Evolutionary conservation across 805 yeast species (phyloP).

Genomic region (Diddensiella santjacobensis): DNA sequence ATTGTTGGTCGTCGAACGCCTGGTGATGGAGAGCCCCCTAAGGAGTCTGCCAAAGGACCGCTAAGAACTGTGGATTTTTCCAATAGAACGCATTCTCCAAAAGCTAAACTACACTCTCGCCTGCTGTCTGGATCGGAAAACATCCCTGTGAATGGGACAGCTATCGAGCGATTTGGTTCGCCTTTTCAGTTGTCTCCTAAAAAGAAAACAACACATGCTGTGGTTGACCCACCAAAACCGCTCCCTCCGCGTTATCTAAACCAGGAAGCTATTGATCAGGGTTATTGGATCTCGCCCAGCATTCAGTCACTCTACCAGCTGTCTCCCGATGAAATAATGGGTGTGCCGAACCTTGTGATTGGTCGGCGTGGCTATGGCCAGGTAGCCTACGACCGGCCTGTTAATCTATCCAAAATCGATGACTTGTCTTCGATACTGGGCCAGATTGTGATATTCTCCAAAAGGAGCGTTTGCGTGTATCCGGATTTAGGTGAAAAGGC

Average conservation of each 20-base stretch:
- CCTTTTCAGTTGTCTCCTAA: conserved; percentile 3
- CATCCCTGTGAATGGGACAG: not conserved
- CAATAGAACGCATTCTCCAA: not conserved
- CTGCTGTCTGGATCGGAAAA: not conserved
- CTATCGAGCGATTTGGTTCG: conserved; percentile 1
- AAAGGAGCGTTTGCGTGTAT: conserved; percentile 60
- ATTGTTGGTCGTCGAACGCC: conserved; percentile 2
- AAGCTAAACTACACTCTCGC: not conserved
- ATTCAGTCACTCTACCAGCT: conserved; percentile 54
- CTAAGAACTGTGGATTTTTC: not conserved
- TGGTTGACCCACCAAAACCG: not conserved
- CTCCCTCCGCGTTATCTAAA: conserved; percentile 12
- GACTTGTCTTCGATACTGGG: conserved; percentile 61
- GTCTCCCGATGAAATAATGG: conserved; percentile 54
- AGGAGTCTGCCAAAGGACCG: not conserved
- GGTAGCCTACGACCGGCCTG: conserved; percentile 67
- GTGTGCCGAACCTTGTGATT: conserved; percentile 58
- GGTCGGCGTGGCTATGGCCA: conserved; percentile 73
- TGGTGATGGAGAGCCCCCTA: not conserved
- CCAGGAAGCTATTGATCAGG: conserved; percentile 36
- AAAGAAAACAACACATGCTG: not conserved
- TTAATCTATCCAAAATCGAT: conserved; percentile 66
- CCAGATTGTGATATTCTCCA: conserved; percentile 57
- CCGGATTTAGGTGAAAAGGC: conserved; percentile 61
- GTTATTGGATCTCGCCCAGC: conserved; percentile 78